Evolutionary conservation across 371 early-diverging fungal species (phyloP), one percentile per base, ranked within the genome.

Genomic region (Mucor mucedo): DNA sequence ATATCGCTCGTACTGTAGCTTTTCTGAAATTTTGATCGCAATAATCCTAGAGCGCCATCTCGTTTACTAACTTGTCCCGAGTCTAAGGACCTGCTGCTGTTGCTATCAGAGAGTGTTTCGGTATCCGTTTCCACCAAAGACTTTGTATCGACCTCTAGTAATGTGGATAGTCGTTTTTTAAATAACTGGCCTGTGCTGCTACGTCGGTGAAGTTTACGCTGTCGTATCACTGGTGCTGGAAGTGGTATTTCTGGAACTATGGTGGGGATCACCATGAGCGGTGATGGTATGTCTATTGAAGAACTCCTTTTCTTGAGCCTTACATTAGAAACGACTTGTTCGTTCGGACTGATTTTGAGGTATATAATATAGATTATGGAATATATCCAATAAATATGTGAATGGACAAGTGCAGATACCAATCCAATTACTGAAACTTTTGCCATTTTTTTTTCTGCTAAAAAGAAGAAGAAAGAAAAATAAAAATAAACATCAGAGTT

Each of bases 361-460:
- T 62, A 67, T 10, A 53, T 58, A 21, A 62, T 67, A 29, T 62
- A 67, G 11, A 67, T 47, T 8, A 67, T 62, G n/a, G 68, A 67
- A 16, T 62, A 67, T 13, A 67, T 42, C 68, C 68, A 62, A 33
- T 33, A 67, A 0, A 67, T n/a, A 40, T 67, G 62, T 4, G 68
- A 67, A 48, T 67, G 58, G 8, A 67, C 33, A 21, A 66, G 28
- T 8, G 62, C 68, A 16, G 62, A 62, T 5, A 66, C 42, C 3
- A 58, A 13, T 3, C 60, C 55, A 28, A 60, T 38, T 14, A 55
- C 48, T 35, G 55, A 40, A 9, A 27, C n/a, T 16, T 57, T 30
- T 13, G 29, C 47, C n/a, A 16, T 33, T 16, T 39, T 39, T 7
- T 39, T 39, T 27, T 39, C 40, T 42, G 10, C 0, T 10, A 14